These are phyloP conservation scores for Caloboletus inedulis DNA, from an alignment of 1,284 basidiomycete species.

Conservation along the genomic window DNA sequence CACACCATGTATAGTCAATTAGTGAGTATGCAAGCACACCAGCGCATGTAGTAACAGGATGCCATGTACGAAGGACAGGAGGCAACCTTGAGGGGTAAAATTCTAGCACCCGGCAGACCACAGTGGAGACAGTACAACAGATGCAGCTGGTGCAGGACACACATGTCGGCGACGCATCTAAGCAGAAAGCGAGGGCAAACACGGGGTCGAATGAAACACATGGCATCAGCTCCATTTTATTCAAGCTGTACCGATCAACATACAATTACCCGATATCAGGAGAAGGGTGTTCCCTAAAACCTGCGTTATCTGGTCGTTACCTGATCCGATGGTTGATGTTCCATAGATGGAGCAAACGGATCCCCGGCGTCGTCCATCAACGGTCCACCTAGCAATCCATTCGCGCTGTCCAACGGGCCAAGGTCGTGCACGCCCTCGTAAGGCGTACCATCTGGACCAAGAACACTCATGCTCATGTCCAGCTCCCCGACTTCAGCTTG, in stretches of 20 bases:
- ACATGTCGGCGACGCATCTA: neutral
- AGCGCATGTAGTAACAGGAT: neutral
- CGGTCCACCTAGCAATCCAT: conserved; percentile 55
- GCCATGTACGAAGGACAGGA: neutral
- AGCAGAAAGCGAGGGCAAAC: neutral
- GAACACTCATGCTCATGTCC: conserved; percentile 56
- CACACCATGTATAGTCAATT: neutral
- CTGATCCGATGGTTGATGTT: conserved; percentile 16
- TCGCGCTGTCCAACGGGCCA: conserved; percentile 49
- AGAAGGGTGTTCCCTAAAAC: neutral
- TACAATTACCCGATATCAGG: conserved; percentile 8
- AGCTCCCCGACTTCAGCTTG: conserved; percentile 41
- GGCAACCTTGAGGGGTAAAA: neutral
- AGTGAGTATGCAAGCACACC: neutral
- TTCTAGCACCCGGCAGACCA: neutral
- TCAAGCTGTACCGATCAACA: neutral
- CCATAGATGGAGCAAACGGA: conserved; percentile 46
- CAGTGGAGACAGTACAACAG: neutral
- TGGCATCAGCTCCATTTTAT: conserved; percentile 6
- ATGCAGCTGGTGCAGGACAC: neutral
- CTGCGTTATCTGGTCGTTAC: conserved; percentile 11
- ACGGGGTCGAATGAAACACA: neutral
- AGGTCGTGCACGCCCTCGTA: conserved; percentile 55
- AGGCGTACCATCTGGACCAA: conserved; percentile 62
- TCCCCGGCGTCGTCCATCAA: conserved; percentile 57